A percentile compares a stretch with the other conserved stretches of the same genome.
phyloP scores from a whole-genome alignment of 2,329 filamentous ascomycete species.

The Cercospora beticola region DNA sequence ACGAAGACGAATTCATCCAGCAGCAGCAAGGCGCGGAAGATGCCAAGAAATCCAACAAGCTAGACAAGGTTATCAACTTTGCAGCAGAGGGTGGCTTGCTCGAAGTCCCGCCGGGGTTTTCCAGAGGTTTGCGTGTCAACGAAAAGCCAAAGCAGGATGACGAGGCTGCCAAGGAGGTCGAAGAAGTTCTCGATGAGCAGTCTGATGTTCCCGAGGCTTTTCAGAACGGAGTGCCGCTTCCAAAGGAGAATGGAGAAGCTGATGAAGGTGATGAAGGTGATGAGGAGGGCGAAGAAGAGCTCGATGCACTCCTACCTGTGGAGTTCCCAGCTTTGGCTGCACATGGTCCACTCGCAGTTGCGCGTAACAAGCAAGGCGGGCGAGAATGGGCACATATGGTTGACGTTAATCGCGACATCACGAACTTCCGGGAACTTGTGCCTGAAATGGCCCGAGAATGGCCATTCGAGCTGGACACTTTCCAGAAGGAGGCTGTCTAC shows the following conservation, averaged over 20 bases:
- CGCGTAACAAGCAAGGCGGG: slow-evolving; percentile 70
- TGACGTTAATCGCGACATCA: slow-evolving; percentile 85
- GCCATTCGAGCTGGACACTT: slow-evolving; percentile 96
- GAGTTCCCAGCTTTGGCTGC: slow-evolving; percentile 92
- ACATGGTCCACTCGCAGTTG: slow-evolving; percentile 70
- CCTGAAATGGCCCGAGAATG: slow-evolving; percentile 95
- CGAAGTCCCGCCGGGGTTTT: slow-evolving; percentile 77
- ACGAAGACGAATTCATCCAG: slow-evolving; percentile 70
- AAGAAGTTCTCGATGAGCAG: slow-evolving; percentile 59
- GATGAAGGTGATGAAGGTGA: slow-evolving; percentile 38
- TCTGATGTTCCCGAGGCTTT: slow-evolving; percentile 45
- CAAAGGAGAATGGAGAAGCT: slow-evolving; percentile 44
- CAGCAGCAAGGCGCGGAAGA: slow-evolving; percentile 47
- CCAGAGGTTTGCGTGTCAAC: slow-evolving; percentile 72
- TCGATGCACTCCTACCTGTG: slow-evolving; percentile 83
- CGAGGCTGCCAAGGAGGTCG: slow-evolving; percentile 64
- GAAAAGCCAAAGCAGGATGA: slow-evolving; percentile 56
- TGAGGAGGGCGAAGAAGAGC: slow-evolving; percentile 56
- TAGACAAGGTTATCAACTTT: slow-evolving; percentile 86
- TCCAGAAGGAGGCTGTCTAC: slow-evolving; percentile 98
- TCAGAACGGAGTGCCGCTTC: slow-evolving; percentile 36
- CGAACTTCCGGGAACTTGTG: slow-evolving; percentile 91
- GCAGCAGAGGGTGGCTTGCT: slow-evolving; percentile 74
- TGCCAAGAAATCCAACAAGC: slow-evolving; percentile 48
- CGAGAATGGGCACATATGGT: slow-evolving; percentile 98